Evolutionary conservation across 208 protist species (phyloP).

Genomic region (Leishmania turanica): DNA sequence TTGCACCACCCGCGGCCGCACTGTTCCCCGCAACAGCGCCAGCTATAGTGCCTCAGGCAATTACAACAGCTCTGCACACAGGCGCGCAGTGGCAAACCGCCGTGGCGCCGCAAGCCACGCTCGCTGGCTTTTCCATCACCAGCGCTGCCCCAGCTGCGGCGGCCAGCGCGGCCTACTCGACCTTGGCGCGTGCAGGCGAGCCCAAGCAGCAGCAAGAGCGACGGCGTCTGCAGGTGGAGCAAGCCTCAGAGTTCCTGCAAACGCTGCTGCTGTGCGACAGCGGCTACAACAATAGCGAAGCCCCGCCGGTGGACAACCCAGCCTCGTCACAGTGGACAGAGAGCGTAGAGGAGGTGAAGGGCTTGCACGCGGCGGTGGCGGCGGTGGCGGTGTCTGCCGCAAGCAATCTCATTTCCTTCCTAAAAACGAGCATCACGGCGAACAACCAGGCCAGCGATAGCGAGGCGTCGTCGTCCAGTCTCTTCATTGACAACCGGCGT

Average conservation of each 20-base stretch:
- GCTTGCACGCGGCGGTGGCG: constrained; percentile 30
- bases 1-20: background rate
- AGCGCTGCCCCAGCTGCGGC: background rate
- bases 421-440: constrained; percentile 29
- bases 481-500: constrained; percentile 18
- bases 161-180: constrained; percentile 10
- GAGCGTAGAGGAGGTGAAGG: constrained; percentile 23
- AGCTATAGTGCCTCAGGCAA: background rate
- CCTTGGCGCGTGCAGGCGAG: constrained; percentile 16
- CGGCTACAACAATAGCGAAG: constrained; percentile 43
- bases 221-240: constrained; percentile 21
- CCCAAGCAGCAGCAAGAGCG: constrained; percentile 31
- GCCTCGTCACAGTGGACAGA: constrained; percentile 34
- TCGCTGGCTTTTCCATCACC: constrained; percentile 6
- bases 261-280: constrained; percentile 54
- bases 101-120: constrained; percentile 6
- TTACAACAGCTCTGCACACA: constrained; percentile 8
- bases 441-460: constrained; percentile 25
- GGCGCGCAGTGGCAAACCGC: constrained; percentile 7
- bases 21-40: background rate
- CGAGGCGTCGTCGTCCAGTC: constrained; percentile 12
- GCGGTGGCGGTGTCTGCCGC: constrained; percentile 44
- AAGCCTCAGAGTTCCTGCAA: constrained; percentile 33
- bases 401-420: constrained; percentile 50
- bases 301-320: constrained; percentile 29